A percentile compares a stretch with the other conserved stretches of the same genome.
These are phyloP conservation scores for Paragyromitra xinjiangensis DNA, from an alignment of 495 filamentous ascomycete genomes.

Conservation along the genomic window DNA sequence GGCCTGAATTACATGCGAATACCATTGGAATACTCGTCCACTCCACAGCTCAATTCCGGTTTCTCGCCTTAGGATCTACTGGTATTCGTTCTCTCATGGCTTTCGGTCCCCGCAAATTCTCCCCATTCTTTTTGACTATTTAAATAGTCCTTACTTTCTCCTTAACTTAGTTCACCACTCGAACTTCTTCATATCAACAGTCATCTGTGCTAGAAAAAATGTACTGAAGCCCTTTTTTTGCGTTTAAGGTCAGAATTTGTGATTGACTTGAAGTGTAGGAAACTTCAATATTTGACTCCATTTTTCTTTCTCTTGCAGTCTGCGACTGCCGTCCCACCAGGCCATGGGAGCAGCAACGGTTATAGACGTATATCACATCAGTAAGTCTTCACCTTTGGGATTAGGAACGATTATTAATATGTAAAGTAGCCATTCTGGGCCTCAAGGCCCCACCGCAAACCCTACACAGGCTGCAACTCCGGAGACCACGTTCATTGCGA, in stretches of 20 bases:
- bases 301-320: conserved; percentile 1
- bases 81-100: neutral
- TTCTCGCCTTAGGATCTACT: neutral
- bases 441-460: neutral
- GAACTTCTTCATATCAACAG: neutral
- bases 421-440: neutral
- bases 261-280: neutral
- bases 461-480: neutral
- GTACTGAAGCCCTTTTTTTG: neutral
- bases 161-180: neutral
- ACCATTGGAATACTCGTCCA: neutral
- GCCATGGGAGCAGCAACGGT: neutral
- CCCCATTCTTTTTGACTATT: neutral
- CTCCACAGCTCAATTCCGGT: neutral
- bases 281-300: conserved; percentile 1
- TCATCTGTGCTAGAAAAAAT: neutral
- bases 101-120: neutral
- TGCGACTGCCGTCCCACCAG: conserved; percentile 1
- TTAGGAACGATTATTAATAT: neutral
- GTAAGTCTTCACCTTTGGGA: neutral
- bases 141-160: neutral
- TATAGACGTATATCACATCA: neutral
- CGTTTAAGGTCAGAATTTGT: neutral
- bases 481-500: neutral
- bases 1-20: neutral